Base-by-base conservation (phyloP, 2,329 filamentous ascomycete species). In the Mycogone perniciosa region DNA sequence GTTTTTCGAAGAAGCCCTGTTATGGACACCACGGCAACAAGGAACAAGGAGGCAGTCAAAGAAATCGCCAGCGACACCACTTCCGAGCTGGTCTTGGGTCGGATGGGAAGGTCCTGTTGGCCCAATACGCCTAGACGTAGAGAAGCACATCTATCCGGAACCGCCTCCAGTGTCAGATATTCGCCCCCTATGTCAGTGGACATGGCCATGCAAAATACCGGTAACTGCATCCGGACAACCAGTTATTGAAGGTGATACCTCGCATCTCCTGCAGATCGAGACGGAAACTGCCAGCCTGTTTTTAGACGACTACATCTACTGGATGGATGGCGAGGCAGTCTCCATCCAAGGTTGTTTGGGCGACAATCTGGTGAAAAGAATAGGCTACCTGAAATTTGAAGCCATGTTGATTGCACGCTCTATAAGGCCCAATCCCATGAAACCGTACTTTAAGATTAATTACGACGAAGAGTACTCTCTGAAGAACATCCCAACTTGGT, bases 1-100 rank as follows among this genome's bases (percentile, higher is more conserved):
- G 46, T 50, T 50, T 37, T 53, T 53, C 43, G 51, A 50, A 37
- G 45, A 42, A 26, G 46, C 46, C 27, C 40, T 53, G 30, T 37
- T 53, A 33, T 53, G 51, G 51, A 27, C 29, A 30, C 13, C 40
- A 7, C 4, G 11, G 7, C 40, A 42, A 8, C 27, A 42, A 10
- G 27, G 40, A 7, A 42, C 20, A 42, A 30, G 27, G 20, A 27
- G 40, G 10, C 6, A 26, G 40, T 27, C 35, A 38, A 38, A 38
- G 35, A 38, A 42, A 10, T 11, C 27, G 20, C 40, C 7, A 5
- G 29, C 13, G 10, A 2, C 27, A 42, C 27, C n/a, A 8, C 40
- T 30, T 5, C 40, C 40, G 11, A 27, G 20, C 11, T 42, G 40
- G 40, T 42, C 40, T 10, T 42, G 40, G 40, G 40, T 30, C 10